Conservation (phyloP, 176 grass and related monocot genomes). For the Avena insularis region DNA sequence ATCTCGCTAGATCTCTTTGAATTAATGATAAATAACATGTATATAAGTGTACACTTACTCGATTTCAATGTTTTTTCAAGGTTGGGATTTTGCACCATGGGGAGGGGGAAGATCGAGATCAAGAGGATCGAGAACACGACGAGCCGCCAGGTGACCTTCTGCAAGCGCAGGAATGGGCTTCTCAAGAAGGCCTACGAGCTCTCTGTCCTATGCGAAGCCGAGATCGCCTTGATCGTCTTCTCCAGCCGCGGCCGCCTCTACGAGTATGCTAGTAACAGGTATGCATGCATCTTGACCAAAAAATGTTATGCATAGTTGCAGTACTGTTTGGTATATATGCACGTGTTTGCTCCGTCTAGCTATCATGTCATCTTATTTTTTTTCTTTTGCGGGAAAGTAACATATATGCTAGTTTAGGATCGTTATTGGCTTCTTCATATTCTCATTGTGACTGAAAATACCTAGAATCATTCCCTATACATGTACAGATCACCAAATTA, state of each 20-base stretch:
- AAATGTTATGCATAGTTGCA: background rate
- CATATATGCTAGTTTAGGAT: background rate
- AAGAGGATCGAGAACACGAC: conserved; percentile 36
- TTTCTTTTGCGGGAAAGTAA: background rate
- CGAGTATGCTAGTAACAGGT: conserved; percentile 30
- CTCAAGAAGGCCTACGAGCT: conserved; percentile 31
- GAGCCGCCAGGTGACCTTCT: conserved; percentile 26
- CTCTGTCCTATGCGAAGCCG: conserved; percentile 14
- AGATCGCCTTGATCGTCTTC: conserved; percentile 36
- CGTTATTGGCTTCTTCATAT: background rate
- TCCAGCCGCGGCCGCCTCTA: conserved; percentile 19
- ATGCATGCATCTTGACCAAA: background rate
- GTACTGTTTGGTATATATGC: background rate
- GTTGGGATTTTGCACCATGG: background rate
- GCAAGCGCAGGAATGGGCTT: conserved; percentile 33
- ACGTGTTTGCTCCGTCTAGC: background rate
- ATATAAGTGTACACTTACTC: background rate
- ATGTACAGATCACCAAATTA: background rate
- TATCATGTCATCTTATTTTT: background rate
- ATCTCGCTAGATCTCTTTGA: background rate
- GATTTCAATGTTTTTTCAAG: background rate
- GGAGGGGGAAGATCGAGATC: conserved; percentile 36
- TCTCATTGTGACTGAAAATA: too few relatives aligned
- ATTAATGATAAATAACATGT: background rate
- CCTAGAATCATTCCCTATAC: too few relatives aligned